Evolutionary conservation across 1,284 basidiomycete genomes (phyloP).

Genomic region (Puccinia polysora): DNA sequence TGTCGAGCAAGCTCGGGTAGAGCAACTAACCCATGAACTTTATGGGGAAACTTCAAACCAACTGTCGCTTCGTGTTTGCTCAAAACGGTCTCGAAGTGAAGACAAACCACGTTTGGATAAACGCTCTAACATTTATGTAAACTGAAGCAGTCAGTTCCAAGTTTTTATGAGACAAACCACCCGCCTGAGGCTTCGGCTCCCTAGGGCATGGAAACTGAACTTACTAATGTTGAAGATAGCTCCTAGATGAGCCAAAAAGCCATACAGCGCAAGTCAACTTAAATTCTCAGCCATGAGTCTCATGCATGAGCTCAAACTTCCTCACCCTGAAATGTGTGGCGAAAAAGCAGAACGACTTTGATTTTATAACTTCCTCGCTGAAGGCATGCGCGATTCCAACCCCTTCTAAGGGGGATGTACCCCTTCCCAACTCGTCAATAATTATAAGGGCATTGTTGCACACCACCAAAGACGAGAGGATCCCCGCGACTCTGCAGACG

Average conservation of each 20-base stretch:
- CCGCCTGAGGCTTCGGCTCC: not conserved
- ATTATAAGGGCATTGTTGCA: slow-evolving; percentile 47
- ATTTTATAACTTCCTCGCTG: slow-evolving; percentile 70
- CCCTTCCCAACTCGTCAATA: slow-evolving; percentile 57
- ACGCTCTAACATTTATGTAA: slow-evolving; percentile 29
- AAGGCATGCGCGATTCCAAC: slow-evolving; percentile 86
- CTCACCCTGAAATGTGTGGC: slow-evolving; percentile 42
- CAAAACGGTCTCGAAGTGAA: slow-evolving; percentile 41
- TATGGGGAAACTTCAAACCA: slow-evolving; percentile 39
- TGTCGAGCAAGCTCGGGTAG: not conserved
- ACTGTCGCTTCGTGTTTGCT: slow-evolving; percentile 18
- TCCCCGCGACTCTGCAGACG: slow-evolving; percentile 16
- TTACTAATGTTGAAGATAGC: slow-evolving; percentile 30
- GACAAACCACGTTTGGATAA: slow-evolving; percentile 41
- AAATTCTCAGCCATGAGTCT: not conserved
- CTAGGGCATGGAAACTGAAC: not conserved
- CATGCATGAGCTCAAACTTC: not conserved
- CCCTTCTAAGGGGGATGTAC: slow-evolving; percentile 79
- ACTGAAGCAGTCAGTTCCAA: not conserved
- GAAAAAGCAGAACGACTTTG: slow-evolving; percentile 39
- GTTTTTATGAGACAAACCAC: not conserved
- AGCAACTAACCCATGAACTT: slow-evolving; percentile 30
- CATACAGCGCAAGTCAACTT: not conserved
- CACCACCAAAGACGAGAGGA: slow-evolving; percentile 30
- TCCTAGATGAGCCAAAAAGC: slow-evolving; percentile 7